Evolutionary conservation across 257 asterid genomes (phyloP), one percentile per base, ranked within the genome.

Genomic region (Lithospermum erythrorhizon): DNA sequence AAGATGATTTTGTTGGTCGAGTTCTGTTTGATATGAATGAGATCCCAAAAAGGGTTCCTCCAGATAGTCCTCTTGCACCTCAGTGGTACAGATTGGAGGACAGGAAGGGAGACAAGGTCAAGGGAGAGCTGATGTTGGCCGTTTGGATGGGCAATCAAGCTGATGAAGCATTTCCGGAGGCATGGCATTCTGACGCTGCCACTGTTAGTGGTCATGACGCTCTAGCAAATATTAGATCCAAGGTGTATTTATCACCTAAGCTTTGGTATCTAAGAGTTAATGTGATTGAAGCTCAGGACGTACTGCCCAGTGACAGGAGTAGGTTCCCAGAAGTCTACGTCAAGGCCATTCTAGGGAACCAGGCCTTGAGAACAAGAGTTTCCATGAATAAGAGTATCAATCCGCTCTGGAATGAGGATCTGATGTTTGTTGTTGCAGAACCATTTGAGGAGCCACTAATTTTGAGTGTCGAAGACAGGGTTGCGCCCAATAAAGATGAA

Each of bases 81-180:
- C 88, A 81, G 65, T 81, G 95, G 95, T 86, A 83, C 49, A 64
- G 83, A 61, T 61, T 86, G 79, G 85, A 79, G 73, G 91, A 79
- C 45, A 57, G 82, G 57, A 72, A 70, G 72, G 75, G 67, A 21
- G 81, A 83, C 9, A 83, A 77, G 77, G 78, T 80, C 0, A 75
- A 57, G 49, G 95, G 91, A 1, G 91, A 86, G 75, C 67, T 86
- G 21, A 83, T 81, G 95, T 62, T 86, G 69, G 95, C 95, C 30
- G 89, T 81, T 65, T 86, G 95, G 95, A 83, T 81, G 91, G 95
- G 95, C 21, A 81, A 86, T 23, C 95, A 86, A 57, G 87, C 89
- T 25, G 91, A 83, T 17, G 89, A 86, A 72, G 88, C 87, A 0
- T 86, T 86, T 68, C 85, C 95, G 0, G 95, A 83, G 63, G 86